Evolutionary conservation across 495 filamentous ascomycete genomes (phyloP).

Genomic region (Neurospora tetrasperma): DNA sequence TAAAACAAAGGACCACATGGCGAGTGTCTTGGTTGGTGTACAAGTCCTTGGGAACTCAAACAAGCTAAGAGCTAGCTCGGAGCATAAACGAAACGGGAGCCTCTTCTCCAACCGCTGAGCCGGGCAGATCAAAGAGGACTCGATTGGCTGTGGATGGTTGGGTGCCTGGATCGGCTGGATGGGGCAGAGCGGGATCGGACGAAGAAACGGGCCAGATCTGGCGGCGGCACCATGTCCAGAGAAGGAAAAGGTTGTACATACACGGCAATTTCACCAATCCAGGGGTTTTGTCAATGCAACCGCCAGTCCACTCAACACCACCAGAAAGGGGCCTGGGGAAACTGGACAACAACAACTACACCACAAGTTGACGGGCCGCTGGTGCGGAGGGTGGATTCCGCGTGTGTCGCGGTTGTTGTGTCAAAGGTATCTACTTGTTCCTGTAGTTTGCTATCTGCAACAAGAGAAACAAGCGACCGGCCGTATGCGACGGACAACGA

Average conservation of each 20-base stretch:
- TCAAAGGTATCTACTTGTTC: neutral
- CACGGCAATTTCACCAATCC: neutral
- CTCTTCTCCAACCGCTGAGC: conserved; percentile 13
- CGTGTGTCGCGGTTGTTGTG: neutral
- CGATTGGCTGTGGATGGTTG: conserved; percentile 1
- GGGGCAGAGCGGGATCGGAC: conserved; percentile 4
- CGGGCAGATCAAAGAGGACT: neutral
- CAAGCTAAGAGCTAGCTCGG: conserved; percentile 12
- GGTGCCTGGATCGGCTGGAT: neutral
- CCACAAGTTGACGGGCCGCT: neutral
- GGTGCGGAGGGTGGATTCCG: neutral
- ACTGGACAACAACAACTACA: neutral
- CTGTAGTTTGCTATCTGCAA: neutral
- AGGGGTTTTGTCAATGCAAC: conserved; percentile 10
- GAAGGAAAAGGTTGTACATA: neutral
- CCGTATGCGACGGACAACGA: neutral
- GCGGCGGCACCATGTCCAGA: neutral
- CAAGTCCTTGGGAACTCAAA: conserved; percentile 12
- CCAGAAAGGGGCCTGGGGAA: conserved; percentile 1
- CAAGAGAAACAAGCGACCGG: neutral
- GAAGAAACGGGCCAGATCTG: conserved; percentile 5
- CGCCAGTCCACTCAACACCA: neutral
- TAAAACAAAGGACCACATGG: conserved; percentile 9
- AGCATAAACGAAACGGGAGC: neutral
- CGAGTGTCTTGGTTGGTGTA: conserved; percentile 6